phyloP scores from a whole-genome alignment of 2,329 filamentous ascomycete species.

The Alternaria sp. region DNA sequence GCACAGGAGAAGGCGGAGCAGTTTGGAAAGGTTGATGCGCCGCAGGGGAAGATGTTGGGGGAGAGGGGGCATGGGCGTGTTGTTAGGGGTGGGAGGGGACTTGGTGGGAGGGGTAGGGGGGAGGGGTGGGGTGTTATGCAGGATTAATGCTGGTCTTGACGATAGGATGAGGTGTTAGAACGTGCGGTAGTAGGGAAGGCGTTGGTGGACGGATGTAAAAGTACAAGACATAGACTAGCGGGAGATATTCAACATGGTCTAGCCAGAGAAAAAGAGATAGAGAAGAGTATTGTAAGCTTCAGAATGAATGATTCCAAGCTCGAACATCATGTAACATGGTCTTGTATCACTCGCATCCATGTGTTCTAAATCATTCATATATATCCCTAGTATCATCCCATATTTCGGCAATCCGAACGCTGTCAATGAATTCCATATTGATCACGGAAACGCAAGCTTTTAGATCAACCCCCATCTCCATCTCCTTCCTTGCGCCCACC shows the following conservation, averaged over 20 bases:
- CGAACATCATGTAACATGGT: too few relatives aligned
- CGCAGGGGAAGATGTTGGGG: slow-evolving; percentile 26
- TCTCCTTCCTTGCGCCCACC: too few relatives aligned
- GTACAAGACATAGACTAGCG: not conserved
- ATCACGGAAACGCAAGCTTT: not conserved
- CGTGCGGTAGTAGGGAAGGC: too few relatives aligned
- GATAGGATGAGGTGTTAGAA: not conserved
- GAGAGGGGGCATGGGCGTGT: slow-evolving; percentile 41
- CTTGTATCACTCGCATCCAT: not conserved
- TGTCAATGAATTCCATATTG: not conserved
- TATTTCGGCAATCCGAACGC: not conserved
- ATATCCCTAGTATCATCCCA: not conserved
- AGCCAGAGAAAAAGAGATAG: accelerated
- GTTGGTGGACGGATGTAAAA: not conserved
- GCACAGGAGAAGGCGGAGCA: slow-evolving; percentile 5
- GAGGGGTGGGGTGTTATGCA: slow-evolving; percentile 31
- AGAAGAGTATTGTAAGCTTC: too few relatives aligned
- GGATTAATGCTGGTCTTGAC: not conserved
- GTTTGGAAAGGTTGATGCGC: slow-evolving; percentile 14
- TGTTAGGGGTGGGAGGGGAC: slow-evolving; percentile 13
- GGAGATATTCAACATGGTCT: not conserved
- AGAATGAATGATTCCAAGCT: too few relatives aligned
- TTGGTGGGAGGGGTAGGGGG: slow-evolving; percentile 11
- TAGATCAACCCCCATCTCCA: too few relatives aligned
- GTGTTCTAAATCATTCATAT: not conserved